Base-by-base conservation (phyloP, 441 rosid species). In the Biscutella laevigata region DNA sequence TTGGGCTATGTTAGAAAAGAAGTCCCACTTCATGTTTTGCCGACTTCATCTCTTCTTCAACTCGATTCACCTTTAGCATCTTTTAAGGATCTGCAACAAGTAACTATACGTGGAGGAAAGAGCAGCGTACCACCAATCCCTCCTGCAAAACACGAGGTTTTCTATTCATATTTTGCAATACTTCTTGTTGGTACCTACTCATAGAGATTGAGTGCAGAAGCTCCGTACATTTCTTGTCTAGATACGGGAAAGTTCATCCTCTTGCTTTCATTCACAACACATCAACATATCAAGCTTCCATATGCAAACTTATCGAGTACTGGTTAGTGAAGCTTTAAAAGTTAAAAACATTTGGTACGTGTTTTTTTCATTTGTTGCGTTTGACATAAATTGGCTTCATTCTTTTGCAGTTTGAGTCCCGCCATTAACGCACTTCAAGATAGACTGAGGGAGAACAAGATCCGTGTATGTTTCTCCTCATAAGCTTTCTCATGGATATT, bases 301-400 rank as follows among this genome's bases (percentile, higher is more conserved):
- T 88, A 78, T 91, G 95, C 91, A 91, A 88, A 69, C 70, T 91
- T 60, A 91, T 91, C 5, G 98, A 91, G 57, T 82, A 88, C 61
- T 88, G 98, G 96, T 90, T 46, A 62, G 95, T 57, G 51, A 43
- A 58, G 50, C 6, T 7, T 56, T n/a, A n/a, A n/a, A n/a, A n/a
- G 26, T 45, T 17, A 33, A 33, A 38, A 12, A n/a, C 55, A 43
- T 37, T 64, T 14, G 6, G 25, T 44, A 29, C 4, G 1, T 3
- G 29, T 22, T 39, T 30, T 26, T 34, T 11, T 30, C 13, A 26
- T 53, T 27, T 9, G 41, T 55, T 39, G 32, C 53, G n/a, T n/a
- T n/a, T n/a, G n/a, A n/a, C n/a, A n/a, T n/a, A n/a, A n/a, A 13
- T 36, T 7, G 33, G 19, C 24, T 46, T 66, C 46, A 40, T 57